Base-by-base conservation (phyloP, 106 monocot genomes). In the Dendrobium huoshanense region DNA sequence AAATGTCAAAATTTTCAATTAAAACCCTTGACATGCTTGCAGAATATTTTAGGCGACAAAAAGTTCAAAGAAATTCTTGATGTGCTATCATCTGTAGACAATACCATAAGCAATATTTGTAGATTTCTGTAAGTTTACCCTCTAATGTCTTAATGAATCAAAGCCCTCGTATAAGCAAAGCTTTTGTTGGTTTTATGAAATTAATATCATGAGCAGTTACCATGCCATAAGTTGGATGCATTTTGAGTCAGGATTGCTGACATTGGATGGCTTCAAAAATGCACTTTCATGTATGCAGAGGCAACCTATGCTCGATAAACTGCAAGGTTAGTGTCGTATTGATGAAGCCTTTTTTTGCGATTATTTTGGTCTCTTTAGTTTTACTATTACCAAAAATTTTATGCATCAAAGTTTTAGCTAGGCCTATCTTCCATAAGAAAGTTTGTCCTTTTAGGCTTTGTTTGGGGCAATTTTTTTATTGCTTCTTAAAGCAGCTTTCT, bases 11-110 rank as follows among this genome's bases (percentile, higher is more conserved):
- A 55, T 80, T 72, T 41, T 3, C 13, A 44, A 44, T 5, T 44
- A 43, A 74, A 41, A 20, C 20, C 74, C 1, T 73, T 74, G 6
- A 44, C 79, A 75, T 78, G 44, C 37, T 45, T 78, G 43, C 85
- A 98, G 97, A 89, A 83, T 77, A 90, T 95, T 56, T 83, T 99
- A 17, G 75, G 45, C 75, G 93, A 88, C 43, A 95, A 91, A 72
- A 95, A 82, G 76, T 99, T 95, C 77, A 87, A 92, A 77, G 87
- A 90, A 76, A 84, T 88, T 80, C 79, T 95, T 41, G 78, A 65
- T 79, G 83, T 84, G 19, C 44, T 99, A 17, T 80, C 40, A 58
- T 78, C 83, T 83, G 88, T 86, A 54, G 91, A 99, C 74, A 79
- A 77, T 27, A 86, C 87, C 74, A 81, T 86, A 41, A 88, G 85